phyloP scores from a whole-genome alignment of 164 flowering plant species.

The Chimonanthus praecox region DNA sequence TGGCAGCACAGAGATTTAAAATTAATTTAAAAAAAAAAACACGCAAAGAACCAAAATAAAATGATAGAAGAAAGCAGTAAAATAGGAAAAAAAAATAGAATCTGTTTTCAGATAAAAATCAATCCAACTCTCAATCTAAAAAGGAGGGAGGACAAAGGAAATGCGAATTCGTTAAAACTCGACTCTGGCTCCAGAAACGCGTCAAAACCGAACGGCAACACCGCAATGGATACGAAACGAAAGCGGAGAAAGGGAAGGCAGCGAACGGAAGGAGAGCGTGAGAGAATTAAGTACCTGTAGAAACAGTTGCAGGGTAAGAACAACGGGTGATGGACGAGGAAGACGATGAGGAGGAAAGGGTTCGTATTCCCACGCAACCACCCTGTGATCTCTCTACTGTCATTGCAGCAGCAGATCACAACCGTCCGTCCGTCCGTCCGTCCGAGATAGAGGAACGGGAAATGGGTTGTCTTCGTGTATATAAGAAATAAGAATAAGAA shows the following conservation, averaged over 20 bases:
- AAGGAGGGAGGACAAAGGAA: not conserved
- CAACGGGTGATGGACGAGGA: conserved; percentile 5
- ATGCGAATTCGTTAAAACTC: not conserved
- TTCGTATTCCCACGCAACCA: conserved; percentile 6
- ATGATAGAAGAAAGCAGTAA: no score
- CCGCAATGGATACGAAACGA: not conserved
- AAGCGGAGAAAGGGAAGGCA: no score
- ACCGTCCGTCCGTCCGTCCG: not conserved
- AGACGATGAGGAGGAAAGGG: not conserved
- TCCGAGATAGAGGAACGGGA: not conserved
- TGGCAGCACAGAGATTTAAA: not conserved
- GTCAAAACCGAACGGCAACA: not conserved
- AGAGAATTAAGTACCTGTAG: conserved; percentile 1
- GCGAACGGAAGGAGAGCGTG: not conserved
- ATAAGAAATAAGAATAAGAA: no score
- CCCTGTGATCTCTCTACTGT: conserved; percentile 5
- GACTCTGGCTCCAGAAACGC: not conserved
- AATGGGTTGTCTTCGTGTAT: no score
- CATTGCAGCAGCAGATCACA: not conserved
- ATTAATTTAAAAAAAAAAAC: no score
- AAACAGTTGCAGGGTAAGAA: not conserved
- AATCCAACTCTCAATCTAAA: not conserved
- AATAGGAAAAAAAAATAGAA: not conserved
- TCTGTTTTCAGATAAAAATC: not conserved
- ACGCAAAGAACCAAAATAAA: not conserved